Evolutionary conservation across 2,329 filamentous ascomycete genomes (phyloP), one percentile per base, ranked within the genome.

Genomic region (Diaporthe amygdali): DNA sequence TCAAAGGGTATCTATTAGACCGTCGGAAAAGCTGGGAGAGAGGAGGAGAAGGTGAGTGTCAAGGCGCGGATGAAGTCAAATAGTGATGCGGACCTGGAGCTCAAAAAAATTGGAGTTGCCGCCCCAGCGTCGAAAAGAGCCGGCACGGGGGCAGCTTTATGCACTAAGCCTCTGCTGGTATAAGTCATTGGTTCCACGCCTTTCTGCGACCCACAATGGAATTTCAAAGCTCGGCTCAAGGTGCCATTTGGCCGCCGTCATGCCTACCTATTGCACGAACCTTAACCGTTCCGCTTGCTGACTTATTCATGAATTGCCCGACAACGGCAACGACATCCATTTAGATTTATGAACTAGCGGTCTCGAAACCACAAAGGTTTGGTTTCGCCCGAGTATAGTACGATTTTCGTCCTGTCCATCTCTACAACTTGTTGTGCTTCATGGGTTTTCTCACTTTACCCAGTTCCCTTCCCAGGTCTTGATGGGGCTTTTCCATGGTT

Each of bases 1-100:
- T 71, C 32, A 51, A 72, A 71, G 46, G 61, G 46, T 74, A 78
- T 76, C 77, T 76, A 76, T 76, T 74, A 73, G 72, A 49, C 56
- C 51, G 59, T 69, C 52, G 56, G 46, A 17, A 59, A 61, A 69
- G 51, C 54, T 72, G 56, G 32, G 34, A 68, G 54, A 47, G 27
- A 34, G 47, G 67, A 49, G 59, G 46, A 46, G 41, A 47, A 32
- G 41, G 37, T 49, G 41, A 25, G 56, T 34, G 66, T 41, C 66
- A 56, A 59, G 52, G 66, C 51, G 52, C 32, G 32, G 52, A n/a
- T 22, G 41, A 68, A 49, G 37, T 68, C 39, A 68, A 68, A 56
- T 59, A 55, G 30, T 59, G 52, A 68, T 59, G 66, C 59, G 52
- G 51, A 68, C 51, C 44, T 47, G 15, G 55, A 68, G 68, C 68